A percentile compares a stretch with the other conserved stretches of the same genome.
These are phyloP conservation scores for Syzygium malaccense DNA, from an alignment of 441 rosid species.

Conservation along the genomic window DNA sequence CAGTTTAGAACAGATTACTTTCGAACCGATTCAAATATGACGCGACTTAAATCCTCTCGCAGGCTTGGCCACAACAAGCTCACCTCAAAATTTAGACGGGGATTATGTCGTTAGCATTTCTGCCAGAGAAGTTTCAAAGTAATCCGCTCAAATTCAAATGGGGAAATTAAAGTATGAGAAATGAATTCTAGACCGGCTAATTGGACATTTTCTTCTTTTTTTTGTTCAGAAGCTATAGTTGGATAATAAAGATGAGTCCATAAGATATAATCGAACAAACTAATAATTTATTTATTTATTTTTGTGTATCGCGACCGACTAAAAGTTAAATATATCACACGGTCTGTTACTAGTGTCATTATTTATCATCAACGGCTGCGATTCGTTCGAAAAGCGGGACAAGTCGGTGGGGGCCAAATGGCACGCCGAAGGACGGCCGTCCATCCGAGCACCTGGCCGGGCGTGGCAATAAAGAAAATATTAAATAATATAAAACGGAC, in stretches of 20 bases:
- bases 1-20: accelerated
- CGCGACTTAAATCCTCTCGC: accelerated
- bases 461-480: background rate
- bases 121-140: too few relatives aligned
- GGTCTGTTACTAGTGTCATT: background rate
- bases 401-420: background rate
- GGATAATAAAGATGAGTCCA: background rate
- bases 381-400: background rate
- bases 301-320: background rate
- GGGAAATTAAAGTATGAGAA: background rate
- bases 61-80: accelerated
- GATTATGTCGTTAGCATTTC: background rate
- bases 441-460: background rate
- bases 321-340: background rate
- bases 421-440: background rate
- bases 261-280: background rate
- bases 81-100: too few relatives aligned
- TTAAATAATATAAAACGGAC: background rate
- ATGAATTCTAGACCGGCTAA: background rate
- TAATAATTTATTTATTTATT: background rate
- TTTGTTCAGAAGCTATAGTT: background rate
- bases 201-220: background rate
- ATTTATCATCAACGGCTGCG: background rate
- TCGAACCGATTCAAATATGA: accelerated
- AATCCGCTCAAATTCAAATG: background rate